Percentiles rank a stretch among this genome's conserved stretches.
phyloP scores from a whole-genome alignment of 2,329 filamentous ascomycete genomes.

The Nemania abortiva region DNA sequence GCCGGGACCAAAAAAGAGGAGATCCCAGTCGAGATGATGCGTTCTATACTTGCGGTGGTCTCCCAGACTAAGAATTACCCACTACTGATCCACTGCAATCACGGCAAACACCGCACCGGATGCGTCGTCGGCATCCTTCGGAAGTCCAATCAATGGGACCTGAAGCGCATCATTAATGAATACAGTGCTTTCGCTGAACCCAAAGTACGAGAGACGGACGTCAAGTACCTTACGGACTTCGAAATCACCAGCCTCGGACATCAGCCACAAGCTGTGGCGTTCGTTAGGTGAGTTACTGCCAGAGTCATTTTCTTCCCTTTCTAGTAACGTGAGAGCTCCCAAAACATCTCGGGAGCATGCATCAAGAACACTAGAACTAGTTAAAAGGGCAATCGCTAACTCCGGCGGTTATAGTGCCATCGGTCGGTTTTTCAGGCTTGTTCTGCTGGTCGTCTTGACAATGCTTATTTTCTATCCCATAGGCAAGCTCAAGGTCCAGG shows the following conservation, averaged over 20 bases:
- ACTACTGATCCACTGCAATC: slow-evolving; percentile 90
- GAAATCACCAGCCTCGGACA: slow-evolving; percentile 53
- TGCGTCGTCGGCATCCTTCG: slow-evolving; percentile 87
- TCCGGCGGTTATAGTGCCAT: not conserved
- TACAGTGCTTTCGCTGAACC: slow-evolving; percentile 75
- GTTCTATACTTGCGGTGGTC: slow-evolving; percentile 76
- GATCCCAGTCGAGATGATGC: slow-evolving; percentile 76
- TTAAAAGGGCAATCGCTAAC: too few relatives aligned
- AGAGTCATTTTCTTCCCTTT: too few relatives aligned
- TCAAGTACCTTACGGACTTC: slow-evolving; percentile 69
- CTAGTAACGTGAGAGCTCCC: too few relatives aligned
- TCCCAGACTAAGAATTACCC: slow-evolving; percentile 81
- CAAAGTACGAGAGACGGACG: slow-evolving; percentile 70
- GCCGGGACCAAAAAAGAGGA: slow-evolving; percentile 87
- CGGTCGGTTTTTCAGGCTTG: slow-evolving; percentile 39
- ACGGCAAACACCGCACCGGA: slow-evolving; percentile 92
- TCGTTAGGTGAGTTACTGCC: slow-evolving; percentile 44
- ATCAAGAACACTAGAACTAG: too few relatives aligned
- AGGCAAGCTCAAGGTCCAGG: slow-evolving; percentile 24
- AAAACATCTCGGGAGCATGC: too few relatives aligned
- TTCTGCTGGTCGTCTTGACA: slow-evolving; percentile 34
- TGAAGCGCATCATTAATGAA: slow-evolving; percentile 74
- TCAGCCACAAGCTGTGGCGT: slow-evolving; percentile 11
- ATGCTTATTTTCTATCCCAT: slow-evolving; percentile 30
- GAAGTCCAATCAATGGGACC: slow-evolving; percentile 76